Conservation (phyloP, 495 filamentous ascomycete genomes). For the Tirmania nivea region DNA sequence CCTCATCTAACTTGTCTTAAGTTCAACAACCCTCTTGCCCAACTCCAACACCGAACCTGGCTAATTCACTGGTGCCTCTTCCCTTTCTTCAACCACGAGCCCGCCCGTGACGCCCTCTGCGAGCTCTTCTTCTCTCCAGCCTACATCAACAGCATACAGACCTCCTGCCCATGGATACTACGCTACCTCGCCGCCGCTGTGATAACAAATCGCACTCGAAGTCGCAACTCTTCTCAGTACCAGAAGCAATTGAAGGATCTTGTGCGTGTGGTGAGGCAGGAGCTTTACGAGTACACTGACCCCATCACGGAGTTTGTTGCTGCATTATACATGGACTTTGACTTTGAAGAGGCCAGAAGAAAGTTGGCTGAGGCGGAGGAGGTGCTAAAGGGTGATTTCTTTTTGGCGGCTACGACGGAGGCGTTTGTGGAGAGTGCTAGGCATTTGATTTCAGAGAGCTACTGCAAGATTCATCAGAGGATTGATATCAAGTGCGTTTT, state of each 20-base stretch:
- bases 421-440: slow-evolving; percentile 83
- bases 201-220: slow-evolving; percentile 77
- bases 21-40: slow-evolving; percentile 84
- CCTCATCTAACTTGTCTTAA: slow-evolving; percentile 31
- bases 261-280: slow-evolving; percentile 81
- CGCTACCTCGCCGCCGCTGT: slow-evolving; percentile 88
- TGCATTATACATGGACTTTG: slow-evolving; percentile 91
- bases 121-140: slow-evolving; percentile 89
- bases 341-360: slow-evolving; percentile 93
- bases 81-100: slow-evolving; percentile 95
- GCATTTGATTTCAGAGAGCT: slow-evolving; percentile 90
- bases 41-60: slow-evolving; percentile 87
- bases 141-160: slow-evolving; percentile 99
- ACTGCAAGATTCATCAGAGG: slow-evolving; percentile 98
- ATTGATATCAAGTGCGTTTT: slow-evolving; percentile 64
- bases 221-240: slow-evolving; percentile 62
- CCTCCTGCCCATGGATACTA: slow-evolving; percentile 88
- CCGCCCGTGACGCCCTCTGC: slow-evolving; percentile 69
- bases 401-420: slow-evolving; percentile 66
- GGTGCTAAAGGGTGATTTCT: slow-evolving; percentile 83
- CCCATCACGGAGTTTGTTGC: slow-evolving; percentile 91
- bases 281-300: slow-evolving; percentile 91
- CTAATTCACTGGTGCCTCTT: slow-evolving; percentile 96
- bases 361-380: slow-evolving; percentile 80
- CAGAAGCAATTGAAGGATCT: slow-evolving; percentile 97